Evolutionary conservation across 768 basidiomycete genomes (phyloP).

Genomic region (Leccinum obscurum): DNA sequence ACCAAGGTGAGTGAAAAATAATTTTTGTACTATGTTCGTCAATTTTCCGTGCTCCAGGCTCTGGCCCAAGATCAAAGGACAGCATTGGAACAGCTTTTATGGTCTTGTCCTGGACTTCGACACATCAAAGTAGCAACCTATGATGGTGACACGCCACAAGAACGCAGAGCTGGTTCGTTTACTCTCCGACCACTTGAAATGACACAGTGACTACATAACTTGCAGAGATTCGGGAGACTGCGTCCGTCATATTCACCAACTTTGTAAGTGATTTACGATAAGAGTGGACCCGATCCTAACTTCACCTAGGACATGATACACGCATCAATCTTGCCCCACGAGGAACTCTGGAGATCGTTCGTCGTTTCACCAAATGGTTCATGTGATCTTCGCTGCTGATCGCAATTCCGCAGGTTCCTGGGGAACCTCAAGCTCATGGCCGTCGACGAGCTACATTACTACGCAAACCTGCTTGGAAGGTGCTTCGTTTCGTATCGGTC

Average conservation of each 20-base stretch:
- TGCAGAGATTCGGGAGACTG: conserved; percentile 66
- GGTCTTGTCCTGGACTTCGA: conserved; percentile 58
- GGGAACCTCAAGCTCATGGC: conserved; percentile 75
- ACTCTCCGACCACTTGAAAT: neutral
- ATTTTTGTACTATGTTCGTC: neutral
- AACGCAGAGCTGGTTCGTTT: conserved; percentile 56
- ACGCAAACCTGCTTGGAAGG: conserved; percentile 80
- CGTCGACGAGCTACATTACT: conserved; percentile 88
- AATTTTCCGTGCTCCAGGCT: conserved; percentile 48
- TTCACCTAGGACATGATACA: conserved; percentile 75
- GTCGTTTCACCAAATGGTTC: conserved; percentile 1
- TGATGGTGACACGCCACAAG: conserved; percentile 85
- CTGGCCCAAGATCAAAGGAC: conserved; percentile 85
- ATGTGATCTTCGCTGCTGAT: conserved; percentile 6
- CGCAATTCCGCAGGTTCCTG: conserved; percentile 54
- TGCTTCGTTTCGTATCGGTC: conserved; percentile 23
- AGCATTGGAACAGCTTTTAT: conserved; percentile 67
- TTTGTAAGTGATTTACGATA: conserved; percentile 52
- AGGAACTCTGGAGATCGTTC: conserved; percentile 79
- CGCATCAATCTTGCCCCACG: conserved; percentile 79
- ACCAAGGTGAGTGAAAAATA: conserved; percentile 59
- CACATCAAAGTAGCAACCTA: conserved; percentile 72
- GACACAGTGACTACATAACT: neutral
- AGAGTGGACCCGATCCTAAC: neutral
- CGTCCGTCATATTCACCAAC: conserved; percentile 86